These are phyloP conservation scores for Coemansia sp. DNA, from an alignment of 192 early-diverging fungal species.

Conservation along the genomic window DNA sequence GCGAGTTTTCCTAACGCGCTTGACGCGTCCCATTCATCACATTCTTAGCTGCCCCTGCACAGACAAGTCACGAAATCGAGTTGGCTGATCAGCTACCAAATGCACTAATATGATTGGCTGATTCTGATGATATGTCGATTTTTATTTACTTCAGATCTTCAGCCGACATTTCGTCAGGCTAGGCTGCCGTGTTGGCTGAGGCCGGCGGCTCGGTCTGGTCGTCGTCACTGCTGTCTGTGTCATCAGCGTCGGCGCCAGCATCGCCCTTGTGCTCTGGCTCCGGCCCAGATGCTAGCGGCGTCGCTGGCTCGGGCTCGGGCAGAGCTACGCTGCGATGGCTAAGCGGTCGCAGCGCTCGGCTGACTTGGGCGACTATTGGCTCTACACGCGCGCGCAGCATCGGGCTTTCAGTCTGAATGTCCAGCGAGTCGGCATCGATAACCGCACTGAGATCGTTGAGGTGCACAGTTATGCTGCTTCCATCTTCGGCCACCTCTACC, in stretches of 20 bases:
- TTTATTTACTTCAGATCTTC: background rate
- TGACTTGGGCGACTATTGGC: constrained; percentile 36
- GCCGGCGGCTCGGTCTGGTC: constrained; percentile 14
- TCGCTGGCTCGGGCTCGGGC: constrained; percentile 17
- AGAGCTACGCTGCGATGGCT: constrained; percentile 25
- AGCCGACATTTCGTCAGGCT: constrained; percentile 58
- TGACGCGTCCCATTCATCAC: constrained; percentile 1
- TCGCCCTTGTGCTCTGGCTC: constrained; percentile 12
- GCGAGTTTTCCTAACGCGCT: background rate
- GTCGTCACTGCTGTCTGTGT: constrained; percentile 12
- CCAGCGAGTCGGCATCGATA: constrained; percentile 26
- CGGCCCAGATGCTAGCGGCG: constrained; percentile 6
- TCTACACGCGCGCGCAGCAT: constrained; percentile 32
- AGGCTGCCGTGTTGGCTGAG: constrained; percentile 66
- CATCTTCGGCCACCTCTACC: constrained; percentile 19
- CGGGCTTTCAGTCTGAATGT: constrained; percentile 32
- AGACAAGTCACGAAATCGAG: constrained; percentile 4
- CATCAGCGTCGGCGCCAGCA: constrained; percentile 5
- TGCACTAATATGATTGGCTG: background rate
- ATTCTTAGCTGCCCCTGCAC: background rate
- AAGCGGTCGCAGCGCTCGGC: constrained; percentile 41
- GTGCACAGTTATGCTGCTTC: constrained; percentile 20
- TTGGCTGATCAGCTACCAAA: background rate
- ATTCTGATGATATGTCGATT: background rate
- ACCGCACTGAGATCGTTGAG: constrained; percentile 21